Evolutionary conservation across 257 asterid species (phyloP).

Genomic region (Asclepias syriaca): DNA sequence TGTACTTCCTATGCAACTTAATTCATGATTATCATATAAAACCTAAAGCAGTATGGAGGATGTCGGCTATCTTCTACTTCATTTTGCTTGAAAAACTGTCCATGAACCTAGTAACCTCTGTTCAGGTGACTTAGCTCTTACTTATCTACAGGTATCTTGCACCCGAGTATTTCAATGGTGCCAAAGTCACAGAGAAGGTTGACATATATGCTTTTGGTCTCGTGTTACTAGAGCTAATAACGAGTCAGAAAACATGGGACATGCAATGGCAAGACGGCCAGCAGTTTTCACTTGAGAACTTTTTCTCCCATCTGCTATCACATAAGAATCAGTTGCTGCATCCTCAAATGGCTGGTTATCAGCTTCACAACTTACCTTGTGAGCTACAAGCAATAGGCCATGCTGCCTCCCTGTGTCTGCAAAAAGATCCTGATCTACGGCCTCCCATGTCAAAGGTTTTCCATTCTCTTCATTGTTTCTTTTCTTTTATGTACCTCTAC

Average conservation of each 20-base stretch:
- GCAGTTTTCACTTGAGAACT: constrained; percentile 39
- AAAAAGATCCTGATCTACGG: constrained; percentile 64
- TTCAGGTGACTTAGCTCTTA: constrained; percentile 8
- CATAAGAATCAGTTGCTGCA: constrained; percentile 46
- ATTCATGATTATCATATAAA: background rate
- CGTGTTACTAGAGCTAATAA: constrained; percentile 63
- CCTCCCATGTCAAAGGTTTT: constrained; percentile 87
- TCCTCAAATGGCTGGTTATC: constrained; percentile 38
- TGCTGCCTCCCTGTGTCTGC: constrained; percentile 75
- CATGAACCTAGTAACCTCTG: background rate
- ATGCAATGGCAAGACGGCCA: constrained; percentile 46
- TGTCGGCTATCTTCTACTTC: background rate
- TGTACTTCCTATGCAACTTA: background rate
- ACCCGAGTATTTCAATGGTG: constrained; percentile 59
- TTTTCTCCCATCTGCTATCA: constrained; percentile 39
- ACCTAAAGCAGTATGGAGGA: background rate
- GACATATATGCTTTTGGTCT: constrained; percentile 78
- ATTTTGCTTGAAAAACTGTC: background rate
- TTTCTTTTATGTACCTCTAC: background rate
- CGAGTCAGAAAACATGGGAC: constrained; percentile 48
- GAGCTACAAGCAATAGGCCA: constrained; percentile 64
- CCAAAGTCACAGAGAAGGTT: constrained; percentile 65
- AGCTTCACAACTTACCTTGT: constrained; percentile 38
- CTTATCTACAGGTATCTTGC: constrained; percentile 56
- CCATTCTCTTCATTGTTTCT: background rate